Base-by-base conservation (phyloP, 2,329 filamentous ascomycete genomes). In the Claviceps fusiformis region DNA sequence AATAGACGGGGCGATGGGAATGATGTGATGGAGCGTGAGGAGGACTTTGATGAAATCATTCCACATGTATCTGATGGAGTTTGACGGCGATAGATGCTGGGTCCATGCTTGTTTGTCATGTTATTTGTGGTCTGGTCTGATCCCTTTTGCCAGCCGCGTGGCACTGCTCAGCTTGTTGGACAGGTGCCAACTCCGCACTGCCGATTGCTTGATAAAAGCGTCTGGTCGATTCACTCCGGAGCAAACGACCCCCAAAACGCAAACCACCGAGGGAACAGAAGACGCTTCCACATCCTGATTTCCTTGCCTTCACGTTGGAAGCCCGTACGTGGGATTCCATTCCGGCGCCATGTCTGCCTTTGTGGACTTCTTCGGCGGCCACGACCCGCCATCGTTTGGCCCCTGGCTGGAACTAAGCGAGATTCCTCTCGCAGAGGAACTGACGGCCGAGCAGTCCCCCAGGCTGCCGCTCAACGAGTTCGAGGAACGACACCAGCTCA, bases 351-450 rank as follows among this genome's bases (percentile, higher is more conserved):
- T 55, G 54, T 52, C 53, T 15, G 46, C 48, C 19, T 29, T 50
- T 37, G 41, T 19, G 8, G 39, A 55, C 56, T 57, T 57, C 47
- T 57, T 55, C 15, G 7, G 8, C 5, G 19, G 39, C 11, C 17
- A 31, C 49, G 35, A 35, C 13, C 27, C 17, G 8, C 24, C 44
- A 7, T 24, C 53, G 8, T 50, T 35, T 17, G 29, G 11, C 3
- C 17, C 35, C 29, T 57, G 56, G 56, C 46, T 33, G 13, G 47
- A 53, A 11, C n/a, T 46, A 1, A 58, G 63, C 0, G 65, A 67
- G 37, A 35, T 68, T 2, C 65, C 66, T 0, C 55, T 56, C 1
- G n/a, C 63, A 0, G 49, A 49, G 3, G 66, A 68, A 5, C 5
- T 68, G 0, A 62, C 66, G 56, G 57, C 56, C 0, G 9, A 37